Evolutionary conservation across 352 stramenopile species (phyloP).

Genomic region (Pythium aphanidermatum): DNA sequence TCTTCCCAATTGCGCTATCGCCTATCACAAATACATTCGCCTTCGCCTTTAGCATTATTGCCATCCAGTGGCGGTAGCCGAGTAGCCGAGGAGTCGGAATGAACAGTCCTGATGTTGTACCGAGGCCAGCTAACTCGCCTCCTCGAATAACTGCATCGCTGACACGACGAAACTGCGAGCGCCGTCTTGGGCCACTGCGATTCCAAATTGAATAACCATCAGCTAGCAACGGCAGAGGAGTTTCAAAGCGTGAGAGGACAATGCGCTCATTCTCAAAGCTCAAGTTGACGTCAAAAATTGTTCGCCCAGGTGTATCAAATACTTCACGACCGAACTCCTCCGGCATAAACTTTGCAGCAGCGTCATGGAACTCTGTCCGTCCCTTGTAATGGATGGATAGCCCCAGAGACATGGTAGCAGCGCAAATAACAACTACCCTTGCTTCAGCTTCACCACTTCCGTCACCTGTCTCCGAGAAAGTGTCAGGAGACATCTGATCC

Average conservation of each 20-base stretch:
- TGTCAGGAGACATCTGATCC: constrained; percentile 20
- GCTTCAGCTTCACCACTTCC: constrained; percentile 18
- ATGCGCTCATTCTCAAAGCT: constrained; percentile 6
- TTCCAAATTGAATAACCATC: constrained; percentile 10
- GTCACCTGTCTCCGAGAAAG: constrained; percentile 1
- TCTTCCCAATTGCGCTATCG: constrained; percentile 47
- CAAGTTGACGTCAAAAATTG: constrained; percentile 14
- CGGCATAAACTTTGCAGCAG: background rate
- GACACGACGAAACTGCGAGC: constrained; percentile 3
- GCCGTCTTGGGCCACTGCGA: background rate
- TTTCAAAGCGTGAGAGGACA: constrained; percentile 3
- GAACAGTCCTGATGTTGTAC: constrained; percentile 28
- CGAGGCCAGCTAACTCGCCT: background rate
- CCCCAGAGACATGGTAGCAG: constrained; percentile 10
- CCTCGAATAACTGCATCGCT: background rate
- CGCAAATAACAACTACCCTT: constrained; percentile 32
- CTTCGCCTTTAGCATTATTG: constrained; percentile 30
- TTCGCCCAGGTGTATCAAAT: background rate
- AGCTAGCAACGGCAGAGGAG: background rate
- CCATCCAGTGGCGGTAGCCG: constrained; percentile 27
- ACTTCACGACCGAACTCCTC: constrained; percentile 1
- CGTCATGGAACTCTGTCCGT: constrained; percentile 13
- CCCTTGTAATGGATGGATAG: constrained; percentile 7
- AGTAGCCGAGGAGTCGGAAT: constrained; percentile 36
- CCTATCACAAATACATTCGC: constrained; percentile 43